Conservation (phyloP, 192 early-diverging fungal species). For the Gigaspora rosea region DNA sequence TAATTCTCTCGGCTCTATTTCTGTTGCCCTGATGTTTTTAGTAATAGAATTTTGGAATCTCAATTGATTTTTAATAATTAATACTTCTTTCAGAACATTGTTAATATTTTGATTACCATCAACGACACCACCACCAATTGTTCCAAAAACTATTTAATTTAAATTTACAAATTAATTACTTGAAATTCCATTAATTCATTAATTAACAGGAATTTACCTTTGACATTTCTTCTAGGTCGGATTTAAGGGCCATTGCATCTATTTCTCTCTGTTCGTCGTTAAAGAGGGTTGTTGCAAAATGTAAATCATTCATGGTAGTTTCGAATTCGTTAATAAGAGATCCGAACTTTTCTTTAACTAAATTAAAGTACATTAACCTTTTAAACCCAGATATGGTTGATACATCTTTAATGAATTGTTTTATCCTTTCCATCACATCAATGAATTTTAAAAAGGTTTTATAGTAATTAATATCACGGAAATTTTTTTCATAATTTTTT, state of each 20-base stretch:
- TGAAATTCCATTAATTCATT: neutral
- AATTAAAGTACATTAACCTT: neutral
- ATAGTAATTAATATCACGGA: neutral
- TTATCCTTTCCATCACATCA: neutral
- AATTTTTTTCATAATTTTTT: constrained; percentile 13
- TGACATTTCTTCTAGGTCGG: constrained; percentile 1
- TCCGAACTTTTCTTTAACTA: neutral
- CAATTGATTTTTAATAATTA: neutral
- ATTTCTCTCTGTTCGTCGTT: constrained; percentile 17
- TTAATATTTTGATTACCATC: neutral
- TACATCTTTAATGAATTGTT: constrained; percentile 10
- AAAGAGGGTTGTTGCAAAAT: constrained; percentile 4
- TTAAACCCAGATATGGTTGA: neutral
- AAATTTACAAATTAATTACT: neutral
- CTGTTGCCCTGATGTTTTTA: neutral
- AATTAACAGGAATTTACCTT: too few species aligned
- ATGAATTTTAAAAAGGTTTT: neutral
- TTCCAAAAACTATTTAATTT: neutral
- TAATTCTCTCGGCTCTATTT: neutral
- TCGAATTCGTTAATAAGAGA: constrained; percentile 7
- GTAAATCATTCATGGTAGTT: neutral
- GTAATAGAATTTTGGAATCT: neutral
- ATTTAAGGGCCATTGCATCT: neutral
- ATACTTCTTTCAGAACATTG: constrained; percentile 1
- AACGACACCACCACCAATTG: neutral